Evolutionary conservation across 148 eudicot species (phyloP), one percentile per base, ranked within the genome.

Genomic region (Dysphania ambrosioides): DNA sequence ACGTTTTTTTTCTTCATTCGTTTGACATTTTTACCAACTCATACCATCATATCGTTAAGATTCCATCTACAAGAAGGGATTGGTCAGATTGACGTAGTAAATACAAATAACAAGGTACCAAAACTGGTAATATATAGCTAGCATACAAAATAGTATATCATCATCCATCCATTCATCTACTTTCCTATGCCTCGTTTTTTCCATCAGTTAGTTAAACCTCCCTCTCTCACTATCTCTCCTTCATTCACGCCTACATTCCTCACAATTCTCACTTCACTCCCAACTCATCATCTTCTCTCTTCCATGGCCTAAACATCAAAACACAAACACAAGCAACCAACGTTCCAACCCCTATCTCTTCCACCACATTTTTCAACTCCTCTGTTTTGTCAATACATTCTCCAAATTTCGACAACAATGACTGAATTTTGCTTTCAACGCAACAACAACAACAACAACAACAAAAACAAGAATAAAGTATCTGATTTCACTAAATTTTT

Each of bases 241-340:
- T 83, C 67, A 88, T 79, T 93, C 90, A 90, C 90, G 97, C 88
- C 89, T 80, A 77, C 70, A 75, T 80, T 81, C 75, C 49, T 67
- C 83, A 72, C 71, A 60, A 65, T n/a, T 65, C 78, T 79, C 79
- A 75, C 79, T 71, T 77, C 75, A 56, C 59, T 66, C n/a, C n/a
- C n/a, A n/a, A n/a, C 58, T 77, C 51, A 11, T 75, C 73, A 42
- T 75, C 75, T 9, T 72, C 79, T 59, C 68, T 76, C 58, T 26
- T n/a, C n/a, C n/a, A 26, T 23, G 16, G 6, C 60, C 69, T 69
- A 68, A 30, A 27, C 18, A 61, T 56, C 35, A 36, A n/a, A n/a
- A n/a, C n/a, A n/a, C n/a, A n/a, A n/a, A n/a, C n/a, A n/a, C n/a
- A n/a, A n/a, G n/a, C n/a, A n/a, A n/a, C n/a, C n/a, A n/a, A n/a